Evolutionary conservation across 176 grass and related monocot genomes (phyloP).

Genomic region (Luzula sylvatica): DNA sequence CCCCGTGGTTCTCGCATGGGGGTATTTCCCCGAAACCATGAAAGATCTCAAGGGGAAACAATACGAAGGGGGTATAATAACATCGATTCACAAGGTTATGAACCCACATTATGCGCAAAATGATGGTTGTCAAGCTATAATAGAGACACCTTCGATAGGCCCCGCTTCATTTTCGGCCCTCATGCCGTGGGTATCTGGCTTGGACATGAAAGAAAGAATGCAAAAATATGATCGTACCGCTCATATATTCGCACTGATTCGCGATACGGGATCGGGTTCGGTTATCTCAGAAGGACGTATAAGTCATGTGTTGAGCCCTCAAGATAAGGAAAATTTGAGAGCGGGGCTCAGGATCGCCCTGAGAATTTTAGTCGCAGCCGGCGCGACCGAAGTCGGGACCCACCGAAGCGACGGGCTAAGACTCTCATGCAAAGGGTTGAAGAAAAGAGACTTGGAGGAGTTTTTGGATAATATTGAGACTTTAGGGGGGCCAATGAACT

Average conservation of each 20-base stretch:
- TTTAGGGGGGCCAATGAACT: conserved; percentile 26
- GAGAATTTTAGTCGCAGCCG: conserved; percentile 57
- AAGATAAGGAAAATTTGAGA: conserved; percentile 44
- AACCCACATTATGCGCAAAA: conserved; percentile 5
- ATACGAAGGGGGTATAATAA: conserved; percentile 88
- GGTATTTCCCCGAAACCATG: conserved; percentile 62
- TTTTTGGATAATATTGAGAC: conserved; percentile 48
- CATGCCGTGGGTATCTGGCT: conserved; percentile 56
- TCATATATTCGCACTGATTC: conserved; percentile 49
- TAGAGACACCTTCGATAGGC: conserved; percentile 59
- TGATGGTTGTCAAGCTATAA: conserved; percentile 26
- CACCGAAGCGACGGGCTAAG: conserved; percentile 69
- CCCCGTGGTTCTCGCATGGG: conserved; percentile 72
- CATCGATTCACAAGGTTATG: conserved; percentile 60
- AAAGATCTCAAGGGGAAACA: conserved; percentile 35
- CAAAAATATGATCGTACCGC: conserved; percentile 52
- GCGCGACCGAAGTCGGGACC: conserved; percentile 69
- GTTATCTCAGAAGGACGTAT: conserved; percentile 46
- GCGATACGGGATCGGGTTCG: conserved; percentile 46
- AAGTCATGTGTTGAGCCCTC: conserved; percentile 8
- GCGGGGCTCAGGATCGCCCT: conserved; percentile 37
- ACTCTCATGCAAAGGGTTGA: conserved; percentile 40
- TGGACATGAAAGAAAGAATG: conserved; percentile 71
- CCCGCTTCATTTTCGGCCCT: conserved; percentile 40
- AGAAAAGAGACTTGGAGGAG: conserved; percentile 43